phyloP scores from a whole-genome alignment of 164 flowering plant species.

The Brasenia schreberi region DNA sequence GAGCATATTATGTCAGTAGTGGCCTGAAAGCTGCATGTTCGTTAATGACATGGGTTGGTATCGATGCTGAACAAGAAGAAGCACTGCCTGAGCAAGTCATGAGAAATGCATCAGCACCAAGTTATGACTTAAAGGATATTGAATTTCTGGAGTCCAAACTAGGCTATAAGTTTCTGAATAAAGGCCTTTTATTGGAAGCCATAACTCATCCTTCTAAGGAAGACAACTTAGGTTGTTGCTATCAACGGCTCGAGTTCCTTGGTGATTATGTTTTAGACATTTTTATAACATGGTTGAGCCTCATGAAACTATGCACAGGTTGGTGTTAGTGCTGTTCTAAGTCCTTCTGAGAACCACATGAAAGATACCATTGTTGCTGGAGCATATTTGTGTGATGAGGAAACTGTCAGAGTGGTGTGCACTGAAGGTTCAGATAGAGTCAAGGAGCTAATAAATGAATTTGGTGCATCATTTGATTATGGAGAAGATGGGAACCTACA shows the following conservation, averaged over 20 bases:
- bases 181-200: slow-evolving; percentile 78
- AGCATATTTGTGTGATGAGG: slow-evolving; percentile 95
- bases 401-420: slow-evolving; percentile 94
- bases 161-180: slow-evolving; percentile 39
- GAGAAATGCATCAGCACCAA: slow-evolving; percentile 31
- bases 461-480: slow-evolving; percentile 91
- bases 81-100: slow-evolving; percentile 35
- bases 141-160: slow-evolving; percentile 49
- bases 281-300: slow-evolving; percentile 39
- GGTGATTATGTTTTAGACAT: too few species aligned
- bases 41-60: slow-evolving; percentile 72
- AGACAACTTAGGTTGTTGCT: slow-evolving; percentile 53
- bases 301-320: slow-evolving; percentile 99
- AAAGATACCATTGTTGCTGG: slow-evolving; percentile 93
- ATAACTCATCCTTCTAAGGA: slow-evolving; percentile 66
- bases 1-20: slow-evolving; percentile 77
- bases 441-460: slow-evolving; percentile 73
- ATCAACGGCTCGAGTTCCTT: slow-evolving; percentile 15
- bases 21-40: slow-evolving; percentile 54
- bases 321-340: slow-evolving; percentile 93
- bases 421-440: slow-evolving; percentile 97
- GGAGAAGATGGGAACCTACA: slow-evolving; percentile 97
- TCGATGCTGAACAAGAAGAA: slow-evolving; percentile 45
- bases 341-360: slow-evolving; percentile 85
- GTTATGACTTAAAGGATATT: slow-evolving; percentile 31